phyloP scores from a whole-genome alignment of 2,329 filamentous ascomycete species.

The Neobulgaria alba region DNA sequence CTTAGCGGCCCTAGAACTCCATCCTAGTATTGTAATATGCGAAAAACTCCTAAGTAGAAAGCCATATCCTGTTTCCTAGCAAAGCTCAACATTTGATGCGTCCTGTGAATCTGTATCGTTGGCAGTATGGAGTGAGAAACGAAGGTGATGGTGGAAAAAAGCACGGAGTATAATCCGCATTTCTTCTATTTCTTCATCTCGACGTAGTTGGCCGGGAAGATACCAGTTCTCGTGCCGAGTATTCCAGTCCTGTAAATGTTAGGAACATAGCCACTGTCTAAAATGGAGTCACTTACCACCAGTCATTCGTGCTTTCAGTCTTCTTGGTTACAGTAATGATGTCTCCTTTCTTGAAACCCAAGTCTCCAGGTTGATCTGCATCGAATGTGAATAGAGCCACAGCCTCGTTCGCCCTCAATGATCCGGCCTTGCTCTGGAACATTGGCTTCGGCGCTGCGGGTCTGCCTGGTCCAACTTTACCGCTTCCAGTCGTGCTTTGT shows the following conservation, averaged over 20 bases:
- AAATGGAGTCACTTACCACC: conserved; percentile 57
- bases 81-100: too few relatives aligned
- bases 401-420: conserved; percentile 66
- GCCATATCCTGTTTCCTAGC: too few relatives aligned
- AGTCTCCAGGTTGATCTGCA: conserved; percentile 81
- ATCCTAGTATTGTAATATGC: too few relatives aligned
- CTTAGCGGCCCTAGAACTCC: too few relatives aligned
- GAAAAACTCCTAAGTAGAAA: too few relatives aligned
- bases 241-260: conserved; percentile 63
- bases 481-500: conserved; percentile 31
- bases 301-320: conserved; percentile 89
- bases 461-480: conserved; percentile 52
- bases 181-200: conserved; percentile 48
- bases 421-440: conserved; percentile 52
- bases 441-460: conserved; percentile 86
- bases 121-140: too few relatives aligned
- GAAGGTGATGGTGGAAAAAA: too few relatives aligned
- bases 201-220: conserved; percentile 81
- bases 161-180: too few relatives aligned
- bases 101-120: too few relatives aligned
- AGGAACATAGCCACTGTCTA: conserved; percentile 6
- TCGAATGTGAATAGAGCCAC: conserved; percentile 92
- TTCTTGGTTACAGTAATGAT: conserved; percentile 91
- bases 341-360: conserved; percentile 96
- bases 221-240: conserved; percentile 75